These are phyloP conservation scores for Candida ortonii DNA, from an alignment of 805 yeast genomes.

Conservation along the genomic window DNA sequence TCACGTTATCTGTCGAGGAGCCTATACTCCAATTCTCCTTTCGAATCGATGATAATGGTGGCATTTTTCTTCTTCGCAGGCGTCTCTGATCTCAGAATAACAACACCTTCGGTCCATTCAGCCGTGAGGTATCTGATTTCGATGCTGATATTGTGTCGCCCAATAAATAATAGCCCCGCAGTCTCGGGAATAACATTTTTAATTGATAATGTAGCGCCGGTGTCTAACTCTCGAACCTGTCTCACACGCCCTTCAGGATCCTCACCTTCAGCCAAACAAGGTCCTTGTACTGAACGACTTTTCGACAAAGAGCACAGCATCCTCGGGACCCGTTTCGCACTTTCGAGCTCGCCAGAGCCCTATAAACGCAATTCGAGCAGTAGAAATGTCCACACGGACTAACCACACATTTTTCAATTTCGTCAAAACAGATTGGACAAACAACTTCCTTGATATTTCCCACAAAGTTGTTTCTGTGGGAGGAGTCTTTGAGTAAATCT, in stretches of 20 bases:
- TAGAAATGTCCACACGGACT: constrained; percentile 59
- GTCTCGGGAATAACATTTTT: too few relatives aligned
- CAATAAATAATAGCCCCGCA: too few relatives aligned
- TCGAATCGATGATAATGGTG: constrained; percentile 2
- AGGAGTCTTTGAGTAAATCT: constrained; percentile 28
- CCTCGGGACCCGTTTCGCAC: constrained; percentile 27
- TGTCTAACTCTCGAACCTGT: too few relatives aligned
- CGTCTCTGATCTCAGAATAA: too few relatives aligned
- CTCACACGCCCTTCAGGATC: constrained; percentile 10
- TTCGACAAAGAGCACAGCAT: constrained; percentile 34
- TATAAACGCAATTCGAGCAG: constrained; percentile 51
- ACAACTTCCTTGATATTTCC: constrained; percentile 35
- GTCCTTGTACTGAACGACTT: constrained; percentile 28
- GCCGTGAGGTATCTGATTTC: too few relatives aligned
- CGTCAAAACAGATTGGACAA: constrained; percentile 58
- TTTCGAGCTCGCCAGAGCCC: constrained; percentile 46
- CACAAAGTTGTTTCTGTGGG: constrained; percentile 18
- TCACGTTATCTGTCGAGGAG: constrained; percentile 2
- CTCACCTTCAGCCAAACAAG: constrained; percentile 32
- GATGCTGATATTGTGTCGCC: too few relatives aligned
- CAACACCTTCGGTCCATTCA: too few relatives aligned
- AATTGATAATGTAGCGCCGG: too few relatives aligned
- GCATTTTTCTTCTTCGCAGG: too few relatives aligned
- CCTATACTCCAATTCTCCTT: constrained; percentile 11
- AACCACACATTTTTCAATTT: constrained; percentile 45